Conservation (phyloP, 2,329 filamentous ascomycete genomes). For the Thyridium curvatum region DNA sequence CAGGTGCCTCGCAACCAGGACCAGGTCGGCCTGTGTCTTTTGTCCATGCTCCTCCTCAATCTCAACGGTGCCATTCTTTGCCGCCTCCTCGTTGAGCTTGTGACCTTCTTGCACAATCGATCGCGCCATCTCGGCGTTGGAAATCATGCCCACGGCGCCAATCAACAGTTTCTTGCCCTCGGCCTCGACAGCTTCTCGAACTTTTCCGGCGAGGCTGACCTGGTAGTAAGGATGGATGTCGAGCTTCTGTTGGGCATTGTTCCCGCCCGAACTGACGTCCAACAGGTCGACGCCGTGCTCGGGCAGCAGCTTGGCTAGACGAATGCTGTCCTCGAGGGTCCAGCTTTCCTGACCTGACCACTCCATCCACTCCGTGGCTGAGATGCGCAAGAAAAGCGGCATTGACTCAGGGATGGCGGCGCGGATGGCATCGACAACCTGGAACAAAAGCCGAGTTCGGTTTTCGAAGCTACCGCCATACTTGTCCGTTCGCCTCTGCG, state of each 20-base stretch:
- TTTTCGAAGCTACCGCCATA: constrained; percentile 64
- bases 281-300: constrained; percentile 72
- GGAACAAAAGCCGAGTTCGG: constrained; percentile 53
- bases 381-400: constrained; percentile 54
- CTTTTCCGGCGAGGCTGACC: constrained; percentile 61
- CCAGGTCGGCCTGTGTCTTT: constrained; percentile 56
- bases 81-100: constrained; percentile 8
- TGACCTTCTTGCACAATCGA: constrained; percentile 42
- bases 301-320: constrained; percentile 64
- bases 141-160: constrained; percentile 69
- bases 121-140: constrained; percentile 61
- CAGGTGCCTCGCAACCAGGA: constrained; percentile 69
- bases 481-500: constrained; percentile 49
- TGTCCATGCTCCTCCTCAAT: constrained; percentile 31
- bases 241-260: constrained; percentile 56
- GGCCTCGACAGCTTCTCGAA: constrained; percentile 58
- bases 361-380: constrained; percentile 59
- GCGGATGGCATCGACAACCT: constrained; percentile 45
- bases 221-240: constrained; percentile 63
- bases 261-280: constrained; percentile 75
- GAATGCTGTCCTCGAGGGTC: constrained; percentile 62
- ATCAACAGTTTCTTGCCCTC: constrained; percentile 53
- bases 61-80: constrained; percentile 30
- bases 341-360: constrained; percentile 43
- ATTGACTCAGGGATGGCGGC: constrained; percentile 44